These are phyloP conservation scores for Rhodamnia argentea DNA, from an alignment of 345 rosid species.

Conservation along the genomic window DNA sequence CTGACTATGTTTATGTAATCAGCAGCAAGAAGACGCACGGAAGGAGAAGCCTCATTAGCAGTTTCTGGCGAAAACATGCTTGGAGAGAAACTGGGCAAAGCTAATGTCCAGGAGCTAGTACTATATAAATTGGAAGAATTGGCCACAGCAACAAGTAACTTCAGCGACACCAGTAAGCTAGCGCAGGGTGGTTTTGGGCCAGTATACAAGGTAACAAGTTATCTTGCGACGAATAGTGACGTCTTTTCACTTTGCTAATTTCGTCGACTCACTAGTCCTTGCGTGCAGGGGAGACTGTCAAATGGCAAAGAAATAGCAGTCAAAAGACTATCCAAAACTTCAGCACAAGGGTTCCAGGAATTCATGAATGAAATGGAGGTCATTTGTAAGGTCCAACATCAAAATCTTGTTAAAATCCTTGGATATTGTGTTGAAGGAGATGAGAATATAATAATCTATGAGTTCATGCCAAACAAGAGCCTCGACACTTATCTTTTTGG, in stretches of 20 bases:
- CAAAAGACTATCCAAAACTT: constrained; percentile 18
- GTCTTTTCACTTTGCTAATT: too few relatives aligned
- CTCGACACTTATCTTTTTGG: constrained; percentile 16
- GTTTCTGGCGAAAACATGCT: not conserved
- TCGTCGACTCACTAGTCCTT: too few relatives aligned
- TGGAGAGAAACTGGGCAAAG: not conserved
- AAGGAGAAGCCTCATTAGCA: not conserved
- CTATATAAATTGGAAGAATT: constrained; percentile 27
- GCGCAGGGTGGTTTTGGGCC: constrained; percentile 12
- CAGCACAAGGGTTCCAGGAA: constrained; percentile 18
- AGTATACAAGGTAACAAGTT: constrained; percentile 18
- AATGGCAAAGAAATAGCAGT: constrained; percentile 25
- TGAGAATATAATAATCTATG: constrained; percentile 20
- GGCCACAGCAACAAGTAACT: constrained; percentile 20
- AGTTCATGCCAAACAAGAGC: constrained; percentile 26
- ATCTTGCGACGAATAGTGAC: not conserved
- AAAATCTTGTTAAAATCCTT: constrained; percentile 19
- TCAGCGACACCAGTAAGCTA: constrained; percentile 17
- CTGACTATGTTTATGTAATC: not conserved
- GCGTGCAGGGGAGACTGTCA: constrained; percentile 6
- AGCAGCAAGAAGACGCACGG: too few relatives aligned
- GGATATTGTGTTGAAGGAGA: constrained; percentile 21
- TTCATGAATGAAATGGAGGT: constrained; percentile 25
- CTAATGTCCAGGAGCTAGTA: constrained; percentile 7
- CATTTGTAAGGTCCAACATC: constrained; percentile 23